These are phyloP conservation scores for Citrullus amarus DNA, from an alignment of 306 rosid genomes.

Conservation along the genomic window DNA sequence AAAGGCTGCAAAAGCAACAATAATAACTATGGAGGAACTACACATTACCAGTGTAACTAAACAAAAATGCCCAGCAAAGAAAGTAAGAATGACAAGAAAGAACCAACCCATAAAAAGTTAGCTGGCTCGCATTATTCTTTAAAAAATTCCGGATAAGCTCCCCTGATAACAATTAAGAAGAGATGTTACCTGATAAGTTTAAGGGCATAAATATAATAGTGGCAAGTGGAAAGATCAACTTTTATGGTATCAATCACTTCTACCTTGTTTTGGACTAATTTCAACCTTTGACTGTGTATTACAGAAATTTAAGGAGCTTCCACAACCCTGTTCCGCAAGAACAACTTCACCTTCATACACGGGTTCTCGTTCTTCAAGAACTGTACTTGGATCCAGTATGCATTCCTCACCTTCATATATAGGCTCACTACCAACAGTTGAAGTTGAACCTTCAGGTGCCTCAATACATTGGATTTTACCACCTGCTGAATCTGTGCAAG, in stretches of 20 bases:
- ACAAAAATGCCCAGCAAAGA: constrained; percentile 8
- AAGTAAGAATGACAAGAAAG: background rate
- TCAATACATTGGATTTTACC: constrained; percentile 30
- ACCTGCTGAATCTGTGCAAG: constrained; percentile 38
- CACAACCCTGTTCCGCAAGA: constrained; percentile 77
- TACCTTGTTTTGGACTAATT: constrained; percentile 71
- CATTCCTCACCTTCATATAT: constrained; percentile 96
- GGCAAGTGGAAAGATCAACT: background rate
- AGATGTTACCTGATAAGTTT: constrained; percentile 2
- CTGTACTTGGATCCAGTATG: constrained; percentile 41
- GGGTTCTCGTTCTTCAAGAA: constrained; percentile 60
- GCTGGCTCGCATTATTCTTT: constrained; percentile 85
- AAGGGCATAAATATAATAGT: constrained; percentile 11
- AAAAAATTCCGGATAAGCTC: constrained; percentile 69
- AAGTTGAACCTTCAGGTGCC: constrained; percentile 44
- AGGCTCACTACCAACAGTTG: constrained; percentile 70
- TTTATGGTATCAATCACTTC: background rate
- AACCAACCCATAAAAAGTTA: constrained; percentile 77
- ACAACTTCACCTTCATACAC: constrained; percentile 89
- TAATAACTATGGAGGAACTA: constrained; percentile 3
- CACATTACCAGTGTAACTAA: constrained; percentile 7
- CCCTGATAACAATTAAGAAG: constrained; percentile 40
- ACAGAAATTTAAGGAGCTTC: constrained; percentile 33
- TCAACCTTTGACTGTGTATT: constrained; percentile 39
- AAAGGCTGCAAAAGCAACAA: constrained; percentile 55